Conservation (phyloP, 257 asterid species). For the Thymus mandschuricus region DNA sequence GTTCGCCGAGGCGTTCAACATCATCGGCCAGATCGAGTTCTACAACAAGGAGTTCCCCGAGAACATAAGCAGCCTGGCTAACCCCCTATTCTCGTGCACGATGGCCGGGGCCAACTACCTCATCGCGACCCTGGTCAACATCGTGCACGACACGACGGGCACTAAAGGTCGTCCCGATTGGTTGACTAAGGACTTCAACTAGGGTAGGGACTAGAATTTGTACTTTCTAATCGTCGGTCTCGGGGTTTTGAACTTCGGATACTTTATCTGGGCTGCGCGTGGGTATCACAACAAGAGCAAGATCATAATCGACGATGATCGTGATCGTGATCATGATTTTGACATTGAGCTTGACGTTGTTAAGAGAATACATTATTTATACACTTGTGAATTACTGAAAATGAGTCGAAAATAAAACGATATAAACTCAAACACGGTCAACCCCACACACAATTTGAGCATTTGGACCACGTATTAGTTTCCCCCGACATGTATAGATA, state of each 20-base stretch:
- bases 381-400: neutral
- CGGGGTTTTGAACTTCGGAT: conserved; percentile 63
- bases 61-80: too few relatives aligned
- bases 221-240: conserved; percentile 66
- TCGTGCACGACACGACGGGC: conserved; percentile 65
- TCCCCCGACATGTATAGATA: too few relatives aligned
- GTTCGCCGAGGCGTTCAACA: conserved; percentile 48
- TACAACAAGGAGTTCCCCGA: too few relatives aligned
- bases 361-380: neutral
- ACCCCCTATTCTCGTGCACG: too few relatives aligned
- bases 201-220: conserved; percentile 61
- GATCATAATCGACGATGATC: conserved; percentile 53
- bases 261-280: conserved; percentile 59
- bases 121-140: conserved; percentile 58
- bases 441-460: neutral
- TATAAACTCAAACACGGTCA: neutral
- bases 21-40: too few relatives aligned
- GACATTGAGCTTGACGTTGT: conserved; percentile 50
- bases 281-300: neutral
- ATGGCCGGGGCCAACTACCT: conserved; percentile 58
- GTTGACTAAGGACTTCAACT: conserved; percentile 67
- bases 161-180: conserved; percentile 64
- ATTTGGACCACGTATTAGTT: neutral
- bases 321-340: conserved; percentile 26
- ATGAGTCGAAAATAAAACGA: conserved; percentile 12